Base-by-base conservation (phyloP, 202 grass and related monocot species). In the Cymbopogon flexuosus region DNA sequence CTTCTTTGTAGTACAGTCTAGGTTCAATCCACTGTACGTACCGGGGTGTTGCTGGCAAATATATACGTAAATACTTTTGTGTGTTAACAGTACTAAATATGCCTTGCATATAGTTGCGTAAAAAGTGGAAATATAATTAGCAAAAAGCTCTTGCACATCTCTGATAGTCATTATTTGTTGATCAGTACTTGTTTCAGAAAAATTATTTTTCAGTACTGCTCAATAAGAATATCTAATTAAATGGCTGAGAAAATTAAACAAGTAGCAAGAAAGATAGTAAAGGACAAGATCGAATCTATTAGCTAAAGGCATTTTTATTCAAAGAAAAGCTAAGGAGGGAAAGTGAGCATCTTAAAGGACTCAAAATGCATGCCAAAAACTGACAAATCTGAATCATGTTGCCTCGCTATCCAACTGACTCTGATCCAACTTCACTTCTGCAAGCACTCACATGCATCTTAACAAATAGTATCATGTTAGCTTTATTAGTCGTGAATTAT, bases 361-460 rank as follows among this genome's bases (percentile, higher is more conserved):
- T 27, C 15, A 57, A 75, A 83, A 71, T 9, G 35, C 54, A 71
- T 9, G 35, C 54, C 34, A 21, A 59, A 56, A 81, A 76, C 34
- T 8, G 64, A 41, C 70, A 57, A 74, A 71, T 59, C 77, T 73
- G 68, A 60, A 78, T 83, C 74, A 36, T 59, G 58, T 33, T 45
- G 58, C 46, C 47, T 80, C 36, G 59, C 76, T 47, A 74, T 66
- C 76, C 3, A 15, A 59, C 24, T 73, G 57, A 65, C 22, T 66
- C 42, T 64, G 47, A 73, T 72, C 27, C 68, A 73, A 47, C 23
- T 19, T 46, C 41, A 40, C 37, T 62, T 24, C n/a, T 45, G 37
- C 64, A 69, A 22, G 16, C 52, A 60, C 23, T 18, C 62, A 39
- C 19, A 65, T 18, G 45, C 40, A 81, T 35, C 45, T 19, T 0